Conservation (phyloP, 2,329 filamentous ascomycete genomes). For the Dactylonectria estremocensis region DNA sequence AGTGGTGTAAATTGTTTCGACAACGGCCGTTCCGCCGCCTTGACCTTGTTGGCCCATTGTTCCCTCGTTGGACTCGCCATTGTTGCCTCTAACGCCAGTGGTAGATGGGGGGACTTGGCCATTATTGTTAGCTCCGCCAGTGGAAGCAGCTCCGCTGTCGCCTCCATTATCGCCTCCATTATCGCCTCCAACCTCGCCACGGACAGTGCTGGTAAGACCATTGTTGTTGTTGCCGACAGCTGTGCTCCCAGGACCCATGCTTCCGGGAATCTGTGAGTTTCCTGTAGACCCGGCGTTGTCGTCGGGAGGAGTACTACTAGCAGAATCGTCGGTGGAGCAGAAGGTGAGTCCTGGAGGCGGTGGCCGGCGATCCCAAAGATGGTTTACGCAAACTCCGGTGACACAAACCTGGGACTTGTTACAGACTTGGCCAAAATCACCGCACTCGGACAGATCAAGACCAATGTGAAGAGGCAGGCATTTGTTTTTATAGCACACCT, state of each 20-base stretch:
- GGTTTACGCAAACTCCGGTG: conserved; percentile 22
- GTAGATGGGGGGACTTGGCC: background rate
- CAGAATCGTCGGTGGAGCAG: conserved; percentile 1
- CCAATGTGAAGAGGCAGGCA: conserved; percentile 31
- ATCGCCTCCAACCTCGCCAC: background rate
- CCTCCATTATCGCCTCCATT: background rate
- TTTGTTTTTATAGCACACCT: conserved; percentile 22
- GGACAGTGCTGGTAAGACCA: background rate
- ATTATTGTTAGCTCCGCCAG: background rate
- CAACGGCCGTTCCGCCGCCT: background rate
- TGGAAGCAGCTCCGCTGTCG: conserved; percentile 5
- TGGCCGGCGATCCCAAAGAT: conserved; percentile 15
- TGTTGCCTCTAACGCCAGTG: background rate
- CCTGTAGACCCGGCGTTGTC: conserved; percentile 19
- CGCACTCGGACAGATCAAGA: conserved; percentile 23
- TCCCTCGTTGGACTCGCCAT: background rate
- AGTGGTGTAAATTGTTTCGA: no score
- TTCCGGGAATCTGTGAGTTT: background rate
- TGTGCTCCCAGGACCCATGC: background rate
- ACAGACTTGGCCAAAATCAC: conserved; percentile 22
- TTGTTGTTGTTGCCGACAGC: background rate
- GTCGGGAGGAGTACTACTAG: conserved; percentile 12
- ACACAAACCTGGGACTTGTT: conserved; percentile 30
- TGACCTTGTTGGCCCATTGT: background rate
- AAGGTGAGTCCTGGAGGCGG: conserved; percentile 22